These are phyloP conservation scores for Cystobasidiaceae sp. DNA, from an alignment of 1,284 basidiomycete genomes.

Conservation along the genomic window DNA sequence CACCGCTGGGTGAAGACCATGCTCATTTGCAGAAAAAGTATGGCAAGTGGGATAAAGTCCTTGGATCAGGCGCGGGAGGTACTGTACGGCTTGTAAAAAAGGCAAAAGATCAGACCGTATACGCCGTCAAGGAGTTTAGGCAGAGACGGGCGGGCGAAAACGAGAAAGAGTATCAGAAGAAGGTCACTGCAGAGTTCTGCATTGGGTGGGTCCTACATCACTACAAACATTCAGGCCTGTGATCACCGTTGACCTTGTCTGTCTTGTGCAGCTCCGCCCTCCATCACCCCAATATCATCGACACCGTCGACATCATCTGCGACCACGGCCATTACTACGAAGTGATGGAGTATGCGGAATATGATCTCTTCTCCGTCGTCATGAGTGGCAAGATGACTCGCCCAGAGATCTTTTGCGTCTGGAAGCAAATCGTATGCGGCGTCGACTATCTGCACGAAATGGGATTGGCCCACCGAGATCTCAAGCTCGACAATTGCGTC, in stretches of 20 bases:
- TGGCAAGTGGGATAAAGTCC: slow-evolving; percentile 94
- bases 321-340: slow-evolving; percentile 98
- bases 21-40: slow-evolving; percentile 96
- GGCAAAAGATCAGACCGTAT: slow-evolving; percentile 59
- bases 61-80: slow-evolving; percentile 94
- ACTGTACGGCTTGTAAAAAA: slow-evolving; percentile 95
- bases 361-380: slow-evolving; percentile 96
- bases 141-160: slow-evolving; percentile 96
- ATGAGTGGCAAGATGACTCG: slow-evolving; percentile 99
- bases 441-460: slow-evolving; percentile 97
- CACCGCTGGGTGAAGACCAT: slow-evolving; percentile 54
- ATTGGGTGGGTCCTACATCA: slow-evolving; percentile 33
- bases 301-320: slow-evolving; percentile 96
- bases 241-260: background rate
- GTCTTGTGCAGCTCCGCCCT: slow-evolving; percentile 72
- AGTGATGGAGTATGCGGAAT: slow-evolving; percentile 99
- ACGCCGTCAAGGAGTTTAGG: slow-evolving; percentile 98
- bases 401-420: slow-evolving; percentile 98
- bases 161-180: slow-evolving; percentile 99
- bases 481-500: slow-evolving; percentile 99
- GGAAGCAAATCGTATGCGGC: slow-evolving; percentile 96
- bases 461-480: slow-evolving; percentile 94
- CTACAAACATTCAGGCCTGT: background rate
- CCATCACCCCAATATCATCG: slow-evolving; percentile 94
- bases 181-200: slow-evolving; percentile 97